Evolutionary conservation across 192 early-diverging fungal genomes (phyloP), one percentile per base, ranked within the genome.

Genomic region (Phycomyces blakesleeanus): DNA sequence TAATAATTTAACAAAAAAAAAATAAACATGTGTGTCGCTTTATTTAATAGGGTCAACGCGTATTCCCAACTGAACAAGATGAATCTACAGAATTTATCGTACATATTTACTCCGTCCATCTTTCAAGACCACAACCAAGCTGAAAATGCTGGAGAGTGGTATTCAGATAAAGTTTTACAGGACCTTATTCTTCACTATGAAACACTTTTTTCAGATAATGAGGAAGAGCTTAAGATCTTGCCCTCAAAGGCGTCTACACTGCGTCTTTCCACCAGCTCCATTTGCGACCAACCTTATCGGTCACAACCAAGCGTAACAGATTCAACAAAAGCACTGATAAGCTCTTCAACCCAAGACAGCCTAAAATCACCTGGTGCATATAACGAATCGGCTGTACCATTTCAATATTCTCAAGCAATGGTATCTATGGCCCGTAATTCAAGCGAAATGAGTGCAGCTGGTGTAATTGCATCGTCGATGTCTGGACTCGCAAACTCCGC

Each of bases 51-150:
- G 18, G 64, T 85, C 3, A 63, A 77, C 29, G 39, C 57, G 1
- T 57, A 83, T 29, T 73, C 81, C 9, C 74, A 81, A 15, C 57
- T 74, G 1, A 89, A 89, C 79, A 89, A 89, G 58, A 89, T 89
- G 86, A 82, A 76, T 7, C 64, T 80, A 2, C 66, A 70, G n/a
- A 89, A 89, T 61, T 38, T 89, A 1, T 80, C 78, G 0, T 59
- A 88, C 50, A 76, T 89, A n/a, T 89, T 89, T 59, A 78, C 81
- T 12, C 80, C 84, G 1, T 80, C 86, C 1, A 75, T 87, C 16
- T 88, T 88, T 66, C 82, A 84, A 42, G 81, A 83, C 20, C 78
- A 80, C 27, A 78, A 76, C 67, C 77, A 69, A 11, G 72, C 59
- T 54, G 50, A 55, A 16, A 61, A 63, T 47, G 20, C 61, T 40